Evolutionary conservation across 2,329 filamentous ascomycete genomes (phyloP).

Genomic region (Talaromyces islandicus): DNA sequence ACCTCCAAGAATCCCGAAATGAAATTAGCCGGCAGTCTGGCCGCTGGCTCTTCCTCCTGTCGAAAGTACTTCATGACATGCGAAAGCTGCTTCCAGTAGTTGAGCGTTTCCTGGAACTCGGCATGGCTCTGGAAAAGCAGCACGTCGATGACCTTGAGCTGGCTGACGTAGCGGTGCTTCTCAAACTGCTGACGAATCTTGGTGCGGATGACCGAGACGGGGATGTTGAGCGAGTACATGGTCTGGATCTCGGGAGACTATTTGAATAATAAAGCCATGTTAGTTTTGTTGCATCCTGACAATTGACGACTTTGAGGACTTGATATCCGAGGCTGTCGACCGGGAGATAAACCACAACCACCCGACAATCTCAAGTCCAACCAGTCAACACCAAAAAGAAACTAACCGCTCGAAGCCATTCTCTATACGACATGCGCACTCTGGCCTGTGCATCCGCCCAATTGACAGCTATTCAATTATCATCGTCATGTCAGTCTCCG

Average conservation of each 20-base stretch:
- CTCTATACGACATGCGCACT: slow-evolving; percentile 83
- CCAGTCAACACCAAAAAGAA: slow-evolving; percentile 8
- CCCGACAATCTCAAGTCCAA: not conserved
- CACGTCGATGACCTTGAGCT: slow-evolving; percentile 82
- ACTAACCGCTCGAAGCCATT: slow-evolving; percentile 95
- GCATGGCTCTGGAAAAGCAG: slow-evolving; percentile 84
- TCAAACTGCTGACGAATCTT: slow-evolving; percentile 97
- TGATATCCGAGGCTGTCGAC: not conserved
- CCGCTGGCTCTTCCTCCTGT: slow-evolving; percentile 71
- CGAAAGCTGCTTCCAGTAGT: slow-evolving; percentile 96
- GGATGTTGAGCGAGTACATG: slow-evolving; percentile 91
- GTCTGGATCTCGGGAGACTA: slow-evolving; percentile 94
- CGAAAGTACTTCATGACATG: slow-evolving; percentile 98
- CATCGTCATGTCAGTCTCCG: slow-evolving; percentile 13
- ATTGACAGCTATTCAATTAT: slow-evolving; percentile 61
- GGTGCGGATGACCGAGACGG: slow-evolving; percentile 79
- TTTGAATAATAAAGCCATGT: slow-evolving; percentile 8
- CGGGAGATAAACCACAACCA: not conserved
- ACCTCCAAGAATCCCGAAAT: slow-evolving; percentile 95
- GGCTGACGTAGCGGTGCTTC: slow-evolving; percentile 85
- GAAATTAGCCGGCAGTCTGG: slow-evolving; percentile 78
- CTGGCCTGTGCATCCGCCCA: slow-evolving; percentile 82
- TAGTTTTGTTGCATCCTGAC: slow-evolving; percentile 9
- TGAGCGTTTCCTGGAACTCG: slow-evolving; percentile 98
- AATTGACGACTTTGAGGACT: not conserved